phyloP scores from a whole-genome alignment of 495 filamentous ascomycete species.

The Penicillium waksmanii region DNA sequence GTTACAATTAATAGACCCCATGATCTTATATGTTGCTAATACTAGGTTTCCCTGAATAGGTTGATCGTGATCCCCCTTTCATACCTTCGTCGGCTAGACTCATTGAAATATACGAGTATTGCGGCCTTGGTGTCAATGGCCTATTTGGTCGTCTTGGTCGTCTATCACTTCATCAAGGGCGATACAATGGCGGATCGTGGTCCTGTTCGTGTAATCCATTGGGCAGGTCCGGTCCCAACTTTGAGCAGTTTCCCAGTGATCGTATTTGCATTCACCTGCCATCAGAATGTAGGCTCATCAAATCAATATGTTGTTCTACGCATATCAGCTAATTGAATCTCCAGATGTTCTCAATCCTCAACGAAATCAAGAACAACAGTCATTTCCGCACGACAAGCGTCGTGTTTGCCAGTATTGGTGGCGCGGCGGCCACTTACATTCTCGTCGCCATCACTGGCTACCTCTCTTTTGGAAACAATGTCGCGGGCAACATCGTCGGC shows the following conservation, averaged over 20 bases:
- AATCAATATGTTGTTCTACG: constrained; percentile 6
- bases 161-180: constrained; percentile 82
- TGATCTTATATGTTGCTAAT: background rate
- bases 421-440: constrained; percentile 78
- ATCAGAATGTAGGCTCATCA: constrained; percentile 77
- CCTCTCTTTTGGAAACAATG: constrained; percentile 85
- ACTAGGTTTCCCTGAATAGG: constrained; percentile 50
- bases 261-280: constrained; percentile 97
- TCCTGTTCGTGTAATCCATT: constrained; percentile 70
- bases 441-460: constrained; percentile 95
- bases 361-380: constrained; percentile 87
- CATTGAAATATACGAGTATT: constrained; percentile 94
- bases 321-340: constrained; percentile 14
- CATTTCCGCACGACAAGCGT: constrained; percentile 80
- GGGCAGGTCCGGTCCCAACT: constrained; percentile 75
- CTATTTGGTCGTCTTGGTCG: constrained; percentile 87
- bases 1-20: constrained; percentile 21
- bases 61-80: constrained; percentile 92
- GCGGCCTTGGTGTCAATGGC: constrained; percentile 90
- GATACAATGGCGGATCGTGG: constrained; percentile 76
- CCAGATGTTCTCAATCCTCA: constrained; percentile 98
- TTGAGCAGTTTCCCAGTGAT: constrained; percentile 91
- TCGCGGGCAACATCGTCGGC: constrained; percentile 87
- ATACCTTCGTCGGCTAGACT: constrained; percentile 88
- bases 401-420: constrained; percentile 80